A percentile compares a stretch with the other conserved stretches of the same genome.
Evolutionary conservation across 1,284 basidiomycete species (phyloP).

Genomic region (Ceratobasidium sp.): DNA sequence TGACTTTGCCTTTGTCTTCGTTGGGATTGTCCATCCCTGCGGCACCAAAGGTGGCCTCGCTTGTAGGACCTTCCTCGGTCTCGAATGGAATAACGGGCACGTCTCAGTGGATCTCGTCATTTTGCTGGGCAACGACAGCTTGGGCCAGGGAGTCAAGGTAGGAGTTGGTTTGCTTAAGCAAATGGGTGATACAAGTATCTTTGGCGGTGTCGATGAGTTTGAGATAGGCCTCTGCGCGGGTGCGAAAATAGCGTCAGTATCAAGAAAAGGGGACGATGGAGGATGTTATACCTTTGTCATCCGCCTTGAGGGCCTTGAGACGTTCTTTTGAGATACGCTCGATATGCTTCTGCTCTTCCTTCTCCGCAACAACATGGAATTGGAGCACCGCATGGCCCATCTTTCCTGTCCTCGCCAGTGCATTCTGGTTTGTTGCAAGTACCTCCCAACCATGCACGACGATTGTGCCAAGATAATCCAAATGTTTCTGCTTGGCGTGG

Average conservation of each 20-base stretch:
- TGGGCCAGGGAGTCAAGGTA: slow-evolving; percentile 96
- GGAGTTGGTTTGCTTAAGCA: slow-evolving; percentile 91
- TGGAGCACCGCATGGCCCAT: slow-evolving; percentile 86
- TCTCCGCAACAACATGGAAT: slow-evolving; percentile 90
- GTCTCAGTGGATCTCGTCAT: slow-evolving; percentile 64
- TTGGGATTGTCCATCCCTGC: slow-evolving; percentile 68
- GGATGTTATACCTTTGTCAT: slow-evolving; percentile 71
- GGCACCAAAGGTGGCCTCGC: slow-evolving; percentile 90
- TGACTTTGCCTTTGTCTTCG: slow-evolving; percentile 81
- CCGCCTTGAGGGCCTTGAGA: slow-evolving; percentile 95
- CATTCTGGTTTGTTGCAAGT: slow-evolving; percentile 65
- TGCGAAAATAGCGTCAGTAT: neutral
- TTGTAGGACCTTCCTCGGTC: slow-evolving; percentile 73
- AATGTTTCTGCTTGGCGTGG: slow-evolving; percentile 94
- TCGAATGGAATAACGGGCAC: slow-evolving; percentile 53
- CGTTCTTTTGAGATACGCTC: slow-evolving; percentile 97
- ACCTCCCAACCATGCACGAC: slow-evolving; percentile 82
- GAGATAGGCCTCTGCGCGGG: slow-evolving; percentile 85
- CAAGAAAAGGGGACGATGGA: neutral
- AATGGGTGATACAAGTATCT: slow-evolving; percentile 97
- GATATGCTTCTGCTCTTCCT: slow-evolving; percentile 98
- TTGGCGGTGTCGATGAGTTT: slow-evolving; percentile 99
- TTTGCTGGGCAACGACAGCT: slow-evolving; percentile 94
- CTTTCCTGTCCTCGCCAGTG: slow-evolving; percentile 79
- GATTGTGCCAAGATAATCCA: slow-evolving; percentile 91